These are phyloP conservation scores for Nymphaea colorata DNA, from an alignment of 164 flowering plant species.

Conservation along the genomic window DNA sequence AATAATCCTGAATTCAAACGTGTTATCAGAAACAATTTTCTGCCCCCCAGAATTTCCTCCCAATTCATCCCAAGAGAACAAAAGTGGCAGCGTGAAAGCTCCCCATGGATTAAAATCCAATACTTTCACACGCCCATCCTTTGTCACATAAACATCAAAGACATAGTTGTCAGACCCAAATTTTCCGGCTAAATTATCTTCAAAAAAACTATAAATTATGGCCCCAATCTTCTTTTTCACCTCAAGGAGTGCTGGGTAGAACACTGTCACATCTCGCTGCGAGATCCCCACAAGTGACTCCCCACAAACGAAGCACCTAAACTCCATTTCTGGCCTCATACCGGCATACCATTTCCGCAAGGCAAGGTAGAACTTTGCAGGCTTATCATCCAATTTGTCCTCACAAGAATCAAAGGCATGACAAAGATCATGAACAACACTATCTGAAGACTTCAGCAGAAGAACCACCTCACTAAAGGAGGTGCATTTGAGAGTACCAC, in stretches of 20 bases:
- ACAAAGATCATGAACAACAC: conserved; percentile 64
- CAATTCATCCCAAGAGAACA: conserved; percentile 83
- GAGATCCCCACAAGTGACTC: conserved; percentile 52
- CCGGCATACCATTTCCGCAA: conserved; percentile 80
- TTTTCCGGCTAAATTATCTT: conserved; percentile 22
- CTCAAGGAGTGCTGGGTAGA: conserved; percentile 57
- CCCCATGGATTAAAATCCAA: conserved; percentile 91
- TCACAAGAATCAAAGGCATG: conserved; percentile 78
- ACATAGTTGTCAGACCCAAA: conserved; percentile 64
- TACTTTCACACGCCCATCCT: conserved; percentile 50
- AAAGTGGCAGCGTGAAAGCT: conserved; percentile 58
- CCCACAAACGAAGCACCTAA: conserved; percentile 65
- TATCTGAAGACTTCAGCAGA: conserved; percentile 63
- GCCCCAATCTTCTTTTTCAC: conserved; percentile 26
- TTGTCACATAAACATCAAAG: conserved; percentile 74
- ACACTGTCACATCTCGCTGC: conserved; percentile 78
- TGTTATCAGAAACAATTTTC: not conserved
- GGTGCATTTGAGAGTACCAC: conserved; percentile 58
- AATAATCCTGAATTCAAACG: conserved; percentile 41
- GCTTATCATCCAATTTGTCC: conserved; percentile 43
- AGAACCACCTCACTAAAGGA: conserved; percentile 74
- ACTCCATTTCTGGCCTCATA: conserved; percentile 72
- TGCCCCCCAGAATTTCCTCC: conserved; percentile 19
- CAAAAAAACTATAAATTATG: conserved; percentile 37
- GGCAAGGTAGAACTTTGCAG: conserved; percentile 55